Conservation (phyloP, 768 basidiomycete species). For the Serendipita sp. region DNA sequence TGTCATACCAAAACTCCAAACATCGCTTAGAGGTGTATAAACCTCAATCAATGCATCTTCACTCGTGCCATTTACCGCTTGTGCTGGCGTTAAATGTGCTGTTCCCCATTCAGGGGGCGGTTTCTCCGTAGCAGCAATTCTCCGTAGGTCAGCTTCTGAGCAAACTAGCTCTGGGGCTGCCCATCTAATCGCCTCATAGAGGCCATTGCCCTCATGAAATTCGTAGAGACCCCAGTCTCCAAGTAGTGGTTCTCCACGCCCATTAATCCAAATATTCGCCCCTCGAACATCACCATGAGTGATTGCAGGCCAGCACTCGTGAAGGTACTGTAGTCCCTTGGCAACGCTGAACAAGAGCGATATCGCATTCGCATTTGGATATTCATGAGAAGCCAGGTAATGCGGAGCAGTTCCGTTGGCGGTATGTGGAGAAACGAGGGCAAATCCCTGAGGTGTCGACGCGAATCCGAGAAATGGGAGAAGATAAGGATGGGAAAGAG, state of each 20-base stretch:
- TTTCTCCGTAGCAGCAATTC: not conserved
- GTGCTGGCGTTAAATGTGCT: not conserved
- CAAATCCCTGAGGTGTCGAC: not conserved
- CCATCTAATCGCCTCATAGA: not conserved
- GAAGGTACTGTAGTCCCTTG: not conserved
- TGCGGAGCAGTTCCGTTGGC: not conserved
- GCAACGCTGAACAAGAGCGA: not conserved
- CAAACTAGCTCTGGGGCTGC: not conserved
- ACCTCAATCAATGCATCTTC: not conserved
- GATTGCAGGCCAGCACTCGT: not conserved
- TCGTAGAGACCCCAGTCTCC: not conserved
- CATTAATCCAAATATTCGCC: not conserved
- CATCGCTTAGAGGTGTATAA: not conserved
- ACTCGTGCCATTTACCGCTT: not conserved
- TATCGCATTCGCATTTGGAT: constrained; percentile 1
- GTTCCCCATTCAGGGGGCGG: not conserved
- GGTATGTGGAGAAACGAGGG: not conserved
- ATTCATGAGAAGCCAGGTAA: not conserved
- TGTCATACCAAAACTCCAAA: constrained; percentile 4
- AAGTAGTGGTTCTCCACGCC: not conserved
- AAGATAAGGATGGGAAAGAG: not conserved
- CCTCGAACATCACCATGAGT: constrained; percentile 5
- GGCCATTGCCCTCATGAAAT: not conserved
- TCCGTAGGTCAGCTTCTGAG: not conserved
- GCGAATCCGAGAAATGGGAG: not conserved